Base-by-base conservation (phyloP, 2,329 filamentous ascomycete genomes). In the Colletotrichum sp. region DNA sequence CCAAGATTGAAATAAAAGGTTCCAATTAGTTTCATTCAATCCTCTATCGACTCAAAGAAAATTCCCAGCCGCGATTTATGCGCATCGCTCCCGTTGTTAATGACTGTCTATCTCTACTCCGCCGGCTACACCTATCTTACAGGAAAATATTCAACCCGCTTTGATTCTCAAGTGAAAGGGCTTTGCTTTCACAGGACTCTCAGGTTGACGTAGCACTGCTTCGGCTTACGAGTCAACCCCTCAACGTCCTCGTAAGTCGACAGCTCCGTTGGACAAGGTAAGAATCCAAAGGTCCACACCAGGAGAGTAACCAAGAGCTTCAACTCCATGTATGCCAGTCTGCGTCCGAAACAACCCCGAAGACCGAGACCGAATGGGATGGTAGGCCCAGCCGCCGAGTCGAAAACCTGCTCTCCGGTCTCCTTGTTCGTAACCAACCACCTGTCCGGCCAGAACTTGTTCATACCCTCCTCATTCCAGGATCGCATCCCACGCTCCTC, bases 241-340 rank as follows among this genome's bases (percentile, higher is more conserved):
- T 61, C 56, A 1, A 32, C 10, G 7, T 32, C 36, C 2, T 48
- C 36, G 34, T 69, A 69, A 7, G 26, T 52, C 2, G 67, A 69
- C 18, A 69, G 6, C 24, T 16, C 36, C 12, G 14, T 9, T 4
- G 67, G 36, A 14, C 67, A 69, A 24, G 56, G 67, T 52, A 71
- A 24, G 28, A 81, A 62, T 59, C 80, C 78, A 52, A 81, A 82
- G n/a, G 75, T 78, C 81, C 81, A 82, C n/a, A 82, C 55, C 16
- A 82, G 56, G 14, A 83, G 61, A 7, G 75, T 73, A 1, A 80
- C 12, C 14, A 80, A 36, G 3, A 82, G 73, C 28, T 77, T 78
- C 73, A 84, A n/a, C 76, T 84, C 79, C 7, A 83, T 24, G 48
- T 81, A 80, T 6, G 81, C 82, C 52, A 83, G 55, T 56, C 75